Base-by-base conservation (phyloP, 306 rosid species). In the Fragaria iinumae region DNA sequence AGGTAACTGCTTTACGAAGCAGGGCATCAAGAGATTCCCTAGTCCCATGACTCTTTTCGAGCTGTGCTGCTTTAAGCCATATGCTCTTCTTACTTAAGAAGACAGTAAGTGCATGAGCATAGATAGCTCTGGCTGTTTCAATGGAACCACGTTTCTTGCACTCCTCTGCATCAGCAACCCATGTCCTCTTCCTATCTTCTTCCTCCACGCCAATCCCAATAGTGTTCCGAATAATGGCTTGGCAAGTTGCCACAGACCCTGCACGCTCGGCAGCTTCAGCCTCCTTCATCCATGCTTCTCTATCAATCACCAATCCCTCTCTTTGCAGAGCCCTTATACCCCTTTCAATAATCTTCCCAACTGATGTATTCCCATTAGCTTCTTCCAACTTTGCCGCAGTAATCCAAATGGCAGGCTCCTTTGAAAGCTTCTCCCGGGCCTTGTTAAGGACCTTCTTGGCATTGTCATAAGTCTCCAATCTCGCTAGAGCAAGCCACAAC, bases 131-230 rank as follows among this genome's bases (percentile, higher is more conserved):
- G 6, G 97, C 96, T 11, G 98, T 93, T 69, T 91, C 98, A 63
- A 93, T 91, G 6, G 97, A 93, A 52, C 93, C 98, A 74, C 93
- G 82, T 81, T 93, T 91, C 90, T 88, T 91, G 87, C 98, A 93
- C 83, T 93, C 98, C 75, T 91, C 98, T 0, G 98, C 98, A 88
- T 93, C 98, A 2, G 97, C 98, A 75, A 93, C 97, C 97, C 98
- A 93, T 39, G 97, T 93, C 80, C 97, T 88, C 87, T 93, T 93
- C 85, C 97, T 85, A 83, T 93, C 98, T 81, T 93, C 98, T 77
- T 93, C 97, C 79, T 93, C 97, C 80, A 93, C 98, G 41, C 97
- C 95, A 81, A 91, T 83, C 70, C 95, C 95, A 68, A 91, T 89
- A 0, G 97, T 93, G 74, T 88, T 88, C 43, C 62, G 83, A 63